Conservation (phyloP, 805 yeast genomes). For the Saturnispora silvae region DNA sequence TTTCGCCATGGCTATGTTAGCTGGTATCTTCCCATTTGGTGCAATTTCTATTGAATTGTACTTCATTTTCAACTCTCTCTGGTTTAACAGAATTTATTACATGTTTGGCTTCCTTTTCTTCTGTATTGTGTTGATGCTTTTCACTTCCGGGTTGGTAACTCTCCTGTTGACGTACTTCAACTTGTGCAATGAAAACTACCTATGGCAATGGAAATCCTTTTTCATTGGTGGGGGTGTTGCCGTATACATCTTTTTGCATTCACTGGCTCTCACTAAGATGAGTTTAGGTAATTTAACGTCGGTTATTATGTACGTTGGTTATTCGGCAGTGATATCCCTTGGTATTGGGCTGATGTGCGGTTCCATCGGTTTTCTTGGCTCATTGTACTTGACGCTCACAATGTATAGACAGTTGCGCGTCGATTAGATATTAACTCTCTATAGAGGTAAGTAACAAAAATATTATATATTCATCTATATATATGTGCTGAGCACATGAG, state of each 20-base stretch:
- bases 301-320: conserved; percentile 70
- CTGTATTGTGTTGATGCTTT: conserved; percentile 71
- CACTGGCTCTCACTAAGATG: conserved; percentile 62
- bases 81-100: conserved; percentile 90
- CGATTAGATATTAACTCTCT: conserved; percentile 33
- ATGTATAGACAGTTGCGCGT: conserved; percentile 82
- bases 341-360: conserved; percentile 79
- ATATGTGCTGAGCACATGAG: conserved; percentile 1
- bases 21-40: conserved; percentile 92
- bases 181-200: conserved; percentile 82
- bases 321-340: conserved; percentile 60
- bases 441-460: not conserved
- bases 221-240: conserved; percentile 86
- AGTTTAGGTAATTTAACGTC: conserved; percentile 67
- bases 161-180: conserved; percentile 73
- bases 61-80: conserved; percentile 79
- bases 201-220: conserved; percentile 95
- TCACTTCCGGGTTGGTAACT: conserved; percentile 75
- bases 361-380: conserved; percentile 70
- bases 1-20: conserved; percentile 53
- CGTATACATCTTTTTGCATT: conserved; percentile 72
- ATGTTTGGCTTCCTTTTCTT: conserved; percentile 96
- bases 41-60: conserved; percentile 92
- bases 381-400: conserved; percentile 61
- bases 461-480: not conserved